These are phyloP conservation scores for Herpetomonas samuelpessoai DNA, from an alignment of 208 protist species.

Conservation along the genomic window DNA sequence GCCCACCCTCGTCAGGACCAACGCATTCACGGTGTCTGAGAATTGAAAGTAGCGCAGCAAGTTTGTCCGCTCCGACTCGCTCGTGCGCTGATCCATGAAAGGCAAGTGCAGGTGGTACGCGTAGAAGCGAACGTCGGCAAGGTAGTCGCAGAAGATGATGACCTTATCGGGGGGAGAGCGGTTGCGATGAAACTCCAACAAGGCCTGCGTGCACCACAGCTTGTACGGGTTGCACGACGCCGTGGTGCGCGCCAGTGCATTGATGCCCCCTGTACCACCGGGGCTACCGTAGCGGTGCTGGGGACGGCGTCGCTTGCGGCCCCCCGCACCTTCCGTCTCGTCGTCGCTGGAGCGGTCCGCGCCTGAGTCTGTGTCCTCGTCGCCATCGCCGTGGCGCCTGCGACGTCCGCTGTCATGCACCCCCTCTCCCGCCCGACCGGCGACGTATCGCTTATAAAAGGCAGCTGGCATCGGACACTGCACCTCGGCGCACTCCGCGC, in stretches of 20 bases:
- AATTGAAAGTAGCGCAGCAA: slow-evolving; percentile 86
- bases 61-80: slow-evolving; percentile 76
- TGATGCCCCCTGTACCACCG: slow-evolving; percentile 4
- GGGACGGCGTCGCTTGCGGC: not conserved
- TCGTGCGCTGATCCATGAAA: slow-evolving; percentile 84
- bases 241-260: slow-evolving; percentile 31
- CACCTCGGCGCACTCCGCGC: slow-evolving; percentile 98
- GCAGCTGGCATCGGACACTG: slow-evolving; percentile 94
- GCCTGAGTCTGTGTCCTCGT: not conserved
- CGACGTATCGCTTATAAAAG: slow-evolving; percentile 64
- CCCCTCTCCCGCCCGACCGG: slow-evolving; percentile 10
- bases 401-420: not conserved
- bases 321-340: slow-evolving; percentile 2
- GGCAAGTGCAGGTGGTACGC: slow-evolving; percentile 79
- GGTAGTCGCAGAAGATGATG: slow-evolving; percentile 91
- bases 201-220: slow-evolving; percentile 87
- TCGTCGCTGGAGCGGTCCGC: slow-evolving; percentile 8
- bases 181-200: slow-evolving; percentile 96
- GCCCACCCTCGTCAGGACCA: slow-evolving; percentile 97
- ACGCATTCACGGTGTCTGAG: slow-evolving; percentile 82
- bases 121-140: slow-evolving; percentile 82
- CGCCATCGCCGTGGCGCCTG: not conserved
- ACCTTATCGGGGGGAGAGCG: slow-evolving; percentile 92
- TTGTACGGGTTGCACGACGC: slow-evolving; percentile 92
- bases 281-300: not conserved